Percentiles rank a stretch among this genome's conserved stretches.
Conservation (phyloP, 148 eudicot genomes). For the Salicornia ramosissima region DNA sequence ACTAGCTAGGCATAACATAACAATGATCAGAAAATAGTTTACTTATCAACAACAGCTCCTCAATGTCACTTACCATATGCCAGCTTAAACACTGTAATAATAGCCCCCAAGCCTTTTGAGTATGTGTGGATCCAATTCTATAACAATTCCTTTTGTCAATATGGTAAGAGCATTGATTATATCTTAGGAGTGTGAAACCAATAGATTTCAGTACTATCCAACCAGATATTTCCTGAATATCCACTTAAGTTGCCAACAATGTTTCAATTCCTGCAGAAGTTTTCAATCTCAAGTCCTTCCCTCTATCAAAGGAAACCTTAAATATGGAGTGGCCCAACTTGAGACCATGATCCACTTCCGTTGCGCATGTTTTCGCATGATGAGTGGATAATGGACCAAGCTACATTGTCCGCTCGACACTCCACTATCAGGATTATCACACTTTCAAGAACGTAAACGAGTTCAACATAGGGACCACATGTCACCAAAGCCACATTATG, state of each 20-base stretch:
- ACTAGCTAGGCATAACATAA: too few relatives aligned
- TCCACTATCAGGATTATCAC: too few relatives aligned
- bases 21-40: constrained; percentile 19
- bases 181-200: constrained; percentile 22
- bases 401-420: too few relatives aligned
- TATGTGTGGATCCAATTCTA: constrained; percentile 42
- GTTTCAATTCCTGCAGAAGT: constrained; percentile 30
- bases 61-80: constrained; percentile 35
- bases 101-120: constrained; percentile 30
- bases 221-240: constrained; percentile 28
- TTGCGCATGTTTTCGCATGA: too few relatives aligned
- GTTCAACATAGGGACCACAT: too few relatives aligned
- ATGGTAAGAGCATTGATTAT: constrained; percentile 10
- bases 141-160: constrained; percentile 37
- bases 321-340: constrained; percentile 41
- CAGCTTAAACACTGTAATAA: constrained; percentile 24
- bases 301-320: constrained; percentile 16
- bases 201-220: constrained; percentile 22
- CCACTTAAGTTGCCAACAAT: constrained; percentile 25
- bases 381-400: too few relatives aligned
- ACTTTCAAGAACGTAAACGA: too few relatives aligned
- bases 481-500: too few relatives aligned
- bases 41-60: constrained; percentile 40
- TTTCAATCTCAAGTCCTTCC: constrained; percentile 30
- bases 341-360: too few relatives aligned